These are phyloP conservation scores for Pleoardoris graminearum DNA, from an alignment of 2,329 filamentous ascomycete genomes.

Conservation along the genomic window DNA sequence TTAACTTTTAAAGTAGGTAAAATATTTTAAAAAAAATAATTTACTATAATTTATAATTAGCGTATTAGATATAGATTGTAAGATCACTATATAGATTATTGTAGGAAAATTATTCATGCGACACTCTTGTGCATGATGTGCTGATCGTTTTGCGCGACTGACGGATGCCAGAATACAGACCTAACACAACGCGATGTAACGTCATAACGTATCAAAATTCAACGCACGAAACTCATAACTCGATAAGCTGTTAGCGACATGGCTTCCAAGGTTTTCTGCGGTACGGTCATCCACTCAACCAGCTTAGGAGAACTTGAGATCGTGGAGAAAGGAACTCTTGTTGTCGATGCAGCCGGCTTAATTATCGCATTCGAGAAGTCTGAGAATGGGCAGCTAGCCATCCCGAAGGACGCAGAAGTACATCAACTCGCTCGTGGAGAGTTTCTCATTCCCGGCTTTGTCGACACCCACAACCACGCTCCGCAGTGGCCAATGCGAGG, in stretches of 20 bases:
- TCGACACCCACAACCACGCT: constrained; percentile 72
- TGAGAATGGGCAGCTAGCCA: not conserved
- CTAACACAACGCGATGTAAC: too few species aligned
- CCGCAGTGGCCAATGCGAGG: constrained; percentile 58
- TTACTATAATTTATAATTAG: too few species aligned
- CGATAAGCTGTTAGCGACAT: not conserved
- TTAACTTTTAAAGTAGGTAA: too few species aligned
- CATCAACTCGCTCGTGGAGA: constrained; percentile 35
- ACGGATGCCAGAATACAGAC: too few species aligned
- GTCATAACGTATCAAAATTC: not conserved
- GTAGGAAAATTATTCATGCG: too few species aligned
- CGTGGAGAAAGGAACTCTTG: not conserved
- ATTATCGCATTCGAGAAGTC: not conserved
- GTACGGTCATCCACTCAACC: not conserved
- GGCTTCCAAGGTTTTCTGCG: not conserved
- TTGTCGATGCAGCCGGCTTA: not conserved
- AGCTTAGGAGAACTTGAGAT: not conserved
- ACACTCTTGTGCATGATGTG: too few species aligned
- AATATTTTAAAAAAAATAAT: too few species aligned
- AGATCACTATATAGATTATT: too few species aligned
- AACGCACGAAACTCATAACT: not conserved
- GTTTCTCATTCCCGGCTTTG: constrained; percentile 63
- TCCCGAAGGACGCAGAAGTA: not conserved
- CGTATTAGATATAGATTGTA: too few species aligned
- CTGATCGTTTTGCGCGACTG: too few species aligned